Conservation (phyloP, 306 rosid species). For the Trichosanthes cucumerina region DNA sequence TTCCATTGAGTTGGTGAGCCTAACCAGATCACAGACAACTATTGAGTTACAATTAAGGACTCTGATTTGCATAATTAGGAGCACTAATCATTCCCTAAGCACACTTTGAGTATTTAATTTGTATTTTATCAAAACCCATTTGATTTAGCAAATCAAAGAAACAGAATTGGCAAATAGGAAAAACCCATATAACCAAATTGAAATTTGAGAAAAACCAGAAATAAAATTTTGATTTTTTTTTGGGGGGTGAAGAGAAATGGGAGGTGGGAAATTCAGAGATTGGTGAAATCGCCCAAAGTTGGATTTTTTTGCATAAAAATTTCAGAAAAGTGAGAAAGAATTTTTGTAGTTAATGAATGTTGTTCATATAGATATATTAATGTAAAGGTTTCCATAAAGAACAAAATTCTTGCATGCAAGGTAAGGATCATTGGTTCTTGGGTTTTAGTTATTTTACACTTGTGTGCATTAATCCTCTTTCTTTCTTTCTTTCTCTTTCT, state of each 20-base stretch:
- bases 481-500: slow-evolving; percentile 8
- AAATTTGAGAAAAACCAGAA: not conserved
- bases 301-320: slow-evolving; percentile 1
- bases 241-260: not conserved
- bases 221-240: not conserved
- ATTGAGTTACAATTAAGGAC: not conserved
- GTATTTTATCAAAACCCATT: not conserved
- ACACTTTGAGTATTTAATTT: not conserved
- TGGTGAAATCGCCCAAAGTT: slow-evolving; percentile 4
- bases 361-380: not conserved
- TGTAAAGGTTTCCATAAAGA: not conserved
- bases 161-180: not conserved
- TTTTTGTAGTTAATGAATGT: not conserved
- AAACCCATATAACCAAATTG: not conserved
- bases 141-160: not conserved
- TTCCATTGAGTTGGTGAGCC: not conserved
- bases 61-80: not conserved
- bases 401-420: slow-evolving; percentile 28
- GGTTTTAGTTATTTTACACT: slow-evolving; percentile 31
- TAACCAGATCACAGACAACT: slow-evolving; percentile 2
- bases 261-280: not conserved
- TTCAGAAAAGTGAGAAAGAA: not conserved
- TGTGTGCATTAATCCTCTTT: slow-evolving; percentile 21
- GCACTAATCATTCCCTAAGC: not conserved
- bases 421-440: slow-evolving; percentile 28